These are phyloP conservation scores for Linnemannia exigua DNA, from an alignment of 192 early-diverging fungal species.

Conservation along the genomic window DNA sequence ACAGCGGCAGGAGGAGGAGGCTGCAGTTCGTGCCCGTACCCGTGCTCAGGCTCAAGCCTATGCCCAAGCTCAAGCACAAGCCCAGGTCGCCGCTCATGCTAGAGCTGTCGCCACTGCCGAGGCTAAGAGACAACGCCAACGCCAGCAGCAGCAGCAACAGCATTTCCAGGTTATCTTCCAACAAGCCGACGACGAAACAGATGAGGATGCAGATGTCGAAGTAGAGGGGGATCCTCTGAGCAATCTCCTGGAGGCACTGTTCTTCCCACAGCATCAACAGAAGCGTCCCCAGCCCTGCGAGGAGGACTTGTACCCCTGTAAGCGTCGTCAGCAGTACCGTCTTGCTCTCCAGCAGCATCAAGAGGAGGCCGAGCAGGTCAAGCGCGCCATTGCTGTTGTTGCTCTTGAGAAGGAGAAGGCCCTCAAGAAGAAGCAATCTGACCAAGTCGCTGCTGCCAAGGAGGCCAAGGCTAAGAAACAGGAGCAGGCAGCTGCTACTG, in stretches of 20 bases:
- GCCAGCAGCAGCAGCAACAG: not conserved
- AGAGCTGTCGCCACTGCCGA: not conserved
- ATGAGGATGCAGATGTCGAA: not conserved
- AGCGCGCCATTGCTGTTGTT: not conserved
- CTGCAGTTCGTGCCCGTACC: not conserved
- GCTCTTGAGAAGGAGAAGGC: not conserved
- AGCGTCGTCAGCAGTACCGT: conserved; percentile 23
- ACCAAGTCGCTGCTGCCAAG: not conserved
- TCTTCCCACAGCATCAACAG: conserved; percentile 12
- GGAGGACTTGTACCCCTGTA: conserved; percentile 22
- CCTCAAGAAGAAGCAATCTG: not conserved
- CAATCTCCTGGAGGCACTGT: conserved; percentile 17
- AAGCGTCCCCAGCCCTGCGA: conserved; percentile 25
- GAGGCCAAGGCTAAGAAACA: not conserved
- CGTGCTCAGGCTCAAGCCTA: conserved; percentile 2
- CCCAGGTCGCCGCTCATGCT: not conserved
- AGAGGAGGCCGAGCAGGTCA: not conserved
- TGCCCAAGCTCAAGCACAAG: not conserved
- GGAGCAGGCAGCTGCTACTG: not conserved
- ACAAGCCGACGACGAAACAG: not conserved
- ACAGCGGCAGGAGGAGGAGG: conserved; percentile 1
- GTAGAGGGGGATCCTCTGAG: conserved; percentile 17
- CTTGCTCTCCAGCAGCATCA: not conserved
- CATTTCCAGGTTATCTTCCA: not conserved
- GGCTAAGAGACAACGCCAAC: conserved; percentile 3